Evolutionary conservation across 73 alveolate genomes (phyloP).

Genomic region (Paramecium caudatum): DNA sequence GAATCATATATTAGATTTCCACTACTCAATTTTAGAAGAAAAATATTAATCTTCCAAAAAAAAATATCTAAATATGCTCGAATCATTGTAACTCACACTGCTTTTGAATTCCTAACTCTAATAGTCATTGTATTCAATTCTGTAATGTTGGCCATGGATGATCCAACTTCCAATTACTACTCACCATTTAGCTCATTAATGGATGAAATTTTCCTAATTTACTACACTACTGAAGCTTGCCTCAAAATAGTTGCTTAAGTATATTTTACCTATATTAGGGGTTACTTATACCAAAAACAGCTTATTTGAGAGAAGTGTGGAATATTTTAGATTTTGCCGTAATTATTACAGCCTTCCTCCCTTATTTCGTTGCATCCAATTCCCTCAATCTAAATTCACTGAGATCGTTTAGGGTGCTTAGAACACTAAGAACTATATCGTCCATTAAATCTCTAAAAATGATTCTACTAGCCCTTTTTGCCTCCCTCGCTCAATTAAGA

Average conservation of each 20-base stretch:
- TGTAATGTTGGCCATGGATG: slow-evolving; percentile 76
- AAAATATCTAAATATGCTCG: not conserved
- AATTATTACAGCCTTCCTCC: slow-evolving; percentile 86
- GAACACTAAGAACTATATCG: slow-evolving; percentile 94
- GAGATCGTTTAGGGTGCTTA: slow-evolving; percentile 91
- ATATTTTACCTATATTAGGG: slow-evolving; percentile 69
- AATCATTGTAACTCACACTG: slow-evolving; percentile 33
- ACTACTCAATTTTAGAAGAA: not conserved
- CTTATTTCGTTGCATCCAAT: slow-evolving; percentile 57
- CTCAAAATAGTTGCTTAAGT: slow-evolving; percentile 81
- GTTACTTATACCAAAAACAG: slow-evolving; percentile 84
- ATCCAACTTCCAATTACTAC: slow-evolving; percentile 59
- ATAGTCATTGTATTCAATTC: slow-evolving; percentile 78
- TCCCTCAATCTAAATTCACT: slow-evolving; percentile 79
- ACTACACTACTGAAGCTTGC: slow-evolving; percentile 83
- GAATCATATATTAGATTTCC: not conserved
- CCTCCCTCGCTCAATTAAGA: slow-evolving; percentile 85
- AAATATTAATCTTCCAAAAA: not conserved
- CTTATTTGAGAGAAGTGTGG: slow-evolving; percentile 95
- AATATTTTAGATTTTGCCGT: slow-evolving; percentile 91
- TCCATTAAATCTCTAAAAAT: slow-evolving; percentile 88
- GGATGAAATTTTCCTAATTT: slow-evolving; percentile 80
- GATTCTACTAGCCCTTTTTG: slow-evolving; percentile 87
- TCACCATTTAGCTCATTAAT: not conserved
- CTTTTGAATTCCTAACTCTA: slow-evolving; percentile 75